Evolutionary conservation across 2,329 filamentous ascomycete genomes (phyloP).

Genomic region (Acarospora socialis): DNA sequence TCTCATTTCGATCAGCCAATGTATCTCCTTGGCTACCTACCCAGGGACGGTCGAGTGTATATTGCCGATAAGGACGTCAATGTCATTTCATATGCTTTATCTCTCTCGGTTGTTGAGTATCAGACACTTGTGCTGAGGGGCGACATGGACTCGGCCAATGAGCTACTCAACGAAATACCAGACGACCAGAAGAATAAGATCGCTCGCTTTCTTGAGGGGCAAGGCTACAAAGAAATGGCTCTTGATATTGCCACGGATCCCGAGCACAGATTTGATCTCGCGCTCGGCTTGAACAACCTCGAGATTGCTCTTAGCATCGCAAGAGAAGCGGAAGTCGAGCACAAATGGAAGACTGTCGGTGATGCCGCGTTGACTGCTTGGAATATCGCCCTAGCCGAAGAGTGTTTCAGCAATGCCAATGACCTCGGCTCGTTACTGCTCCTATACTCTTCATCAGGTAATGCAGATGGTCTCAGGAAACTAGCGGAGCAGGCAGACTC

Average conservation of each 20-base stretch:
- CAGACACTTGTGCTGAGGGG: constrained; percentile 89
- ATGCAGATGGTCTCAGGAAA: constrained; percentile 56
- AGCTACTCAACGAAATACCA: constrained; percentile 71
- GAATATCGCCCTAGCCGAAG: constrained; percentile 76
- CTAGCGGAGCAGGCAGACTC: constrained; percentile 63
- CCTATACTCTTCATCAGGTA: constrained; percentile 72
- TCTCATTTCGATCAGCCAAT: constrained; percentile 92
- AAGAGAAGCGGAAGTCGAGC: constrained; percentile 69
- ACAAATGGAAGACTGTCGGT: constrained; percentile 97
- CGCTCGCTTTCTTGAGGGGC: constrained; percentile 89
- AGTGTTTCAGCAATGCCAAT: constrained; percentile 84
- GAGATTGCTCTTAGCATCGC: constrained; percentile 77
- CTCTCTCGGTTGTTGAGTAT: constrained; percentile 86
- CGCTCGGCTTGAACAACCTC: constrained; percentile 67
- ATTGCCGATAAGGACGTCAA: constrained; percentile 90
- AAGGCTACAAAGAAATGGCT: constrained; percentile 91
- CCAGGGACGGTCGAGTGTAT: constrained; percentile 89
- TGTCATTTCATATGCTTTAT: constrained; percentile 79
- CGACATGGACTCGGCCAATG: constrained; percentile 81
- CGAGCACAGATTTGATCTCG: constrained; percentile 93
- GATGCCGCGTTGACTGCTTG: constrained; percentile 77
- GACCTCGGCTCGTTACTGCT: constrained; percentile 82
- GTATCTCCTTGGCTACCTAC: constrained; percentile 91
- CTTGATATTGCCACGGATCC: constrained; percentile 87
- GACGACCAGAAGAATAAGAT: constrained; percentile 97